Conservation (phyloP, 768 basidiomycete genomes). For the Serendipita indica region DNA sequence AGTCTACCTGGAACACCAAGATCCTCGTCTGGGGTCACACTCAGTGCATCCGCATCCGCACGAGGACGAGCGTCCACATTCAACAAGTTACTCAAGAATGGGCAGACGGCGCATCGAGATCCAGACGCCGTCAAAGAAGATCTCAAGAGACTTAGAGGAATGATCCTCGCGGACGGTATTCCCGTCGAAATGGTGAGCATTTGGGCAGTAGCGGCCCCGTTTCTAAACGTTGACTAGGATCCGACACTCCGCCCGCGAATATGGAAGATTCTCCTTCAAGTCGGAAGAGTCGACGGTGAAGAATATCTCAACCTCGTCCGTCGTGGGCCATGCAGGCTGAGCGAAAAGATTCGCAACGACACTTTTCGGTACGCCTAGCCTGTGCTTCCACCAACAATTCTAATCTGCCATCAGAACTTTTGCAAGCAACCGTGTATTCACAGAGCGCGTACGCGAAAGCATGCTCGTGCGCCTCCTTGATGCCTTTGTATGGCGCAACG, state of each 20-base stretch:
- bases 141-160: slow-evolving; percentile 67
- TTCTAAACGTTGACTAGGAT: slow-evolving; percentile 33
- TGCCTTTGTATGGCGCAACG: slow-evolving; percentile 82
- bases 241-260: slow-evolving; percentile 72
- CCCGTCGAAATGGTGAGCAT: slow-evolving; percentile 51
- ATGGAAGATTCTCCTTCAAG: slow-evolving; percentile 87
- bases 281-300: slow-evolving; percentile 63
- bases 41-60: neutral
- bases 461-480: slow-evolving; percentile 94
- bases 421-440: slow-evolving; percentile 95
- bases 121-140: slow-evolving; percentile 61
- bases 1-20: slow-evolving; percentile 6
- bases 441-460: slow-evolving; percentile 89
- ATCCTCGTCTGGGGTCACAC: neutral
- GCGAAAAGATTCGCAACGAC: slow-evolving; percentile 90
- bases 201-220: neutral
- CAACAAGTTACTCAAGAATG: slow-evolving; percentile 62
- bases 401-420: slow-evolving; percentile 44
- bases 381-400: neutral
- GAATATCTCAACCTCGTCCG: slow-evolving; percentile 64
- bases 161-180: slow-evolving; percentile 85
- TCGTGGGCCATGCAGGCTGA: slow-evolving; percentile 71
- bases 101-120: slow-evolving; percentile 45
- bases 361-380: slow-evolving; percentile 59
- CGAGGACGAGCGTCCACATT: slow-evolving; percentile 46